These are phyloP conservation scores for Hypoxylon sp. DNA, from an alignment of 2,329 filamentous ascomycete genomes.

Conservation along the genomic window DNA sequence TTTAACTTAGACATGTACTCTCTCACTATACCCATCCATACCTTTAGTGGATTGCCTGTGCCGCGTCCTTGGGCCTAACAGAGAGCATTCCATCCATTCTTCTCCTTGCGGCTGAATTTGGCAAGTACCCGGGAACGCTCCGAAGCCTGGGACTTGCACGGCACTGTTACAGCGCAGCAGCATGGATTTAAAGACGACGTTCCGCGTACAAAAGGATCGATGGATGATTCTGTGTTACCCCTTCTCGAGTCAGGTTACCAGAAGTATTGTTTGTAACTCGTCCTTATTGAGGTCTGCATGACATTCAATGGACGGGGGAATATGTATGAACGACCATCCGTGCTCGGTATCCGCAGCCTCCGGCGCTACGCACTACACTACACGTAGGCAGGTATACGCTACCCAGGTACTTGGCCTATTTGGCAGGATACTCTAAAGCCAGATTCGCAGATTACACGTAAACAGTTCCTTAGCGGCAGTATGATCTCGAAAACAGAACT, in stretches of 20 bases:
- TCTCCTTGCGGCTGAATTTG: constrained; percentile 39
- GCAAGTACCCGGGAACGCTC: constrained; percentile 28
- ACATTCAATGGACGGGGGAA: not conserved
- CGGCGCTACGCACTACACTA: constrained; percentile 18
- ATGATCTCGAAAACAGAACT: constrained; percentile 38
- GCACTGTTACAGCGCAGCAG: constrained; percentile 30
- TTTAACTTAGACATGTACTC: constrained; percentile 37
- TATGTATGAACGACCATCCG: not conserved
- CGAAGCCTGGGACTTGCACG: constrained; percentile 27
- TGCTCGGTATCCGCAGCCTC: constrained; percentile 15
- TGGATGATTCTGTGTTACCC: constrained; percentile 10
- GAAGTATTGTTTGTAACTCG: not conserved
- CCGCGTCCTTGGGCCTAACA: constrained; percentile 12
- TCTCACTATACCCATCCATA: constrained; percentile 27
- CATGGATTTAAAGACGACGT: constrained; percentile 6
- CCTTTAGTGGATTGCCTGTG: constrained; percentile 1
- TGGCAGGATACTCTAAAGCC: constrained; percentile 20
- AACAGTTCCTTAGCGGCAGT: constrained; percentile 16
- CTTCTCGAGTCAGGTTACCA: constrained; percentile 16
- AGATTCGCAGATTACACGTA: constrained; percentile 16
- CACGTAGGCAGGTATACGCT: not conserved
- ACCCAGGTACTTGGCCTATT: constrained; percentile 16
- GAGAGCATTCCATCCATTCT: constrained; percentile 36
- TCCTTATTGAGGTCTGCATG: not conserved
- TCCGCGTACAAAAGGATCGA: not conserved